A percentile compares a stretch with the other conserved stretches of the same genome.
phyloP scores from a whole-genome alignment of 768 basidiomycete genomes.

The Lanmaoa pseudosensibilis region DNA sequence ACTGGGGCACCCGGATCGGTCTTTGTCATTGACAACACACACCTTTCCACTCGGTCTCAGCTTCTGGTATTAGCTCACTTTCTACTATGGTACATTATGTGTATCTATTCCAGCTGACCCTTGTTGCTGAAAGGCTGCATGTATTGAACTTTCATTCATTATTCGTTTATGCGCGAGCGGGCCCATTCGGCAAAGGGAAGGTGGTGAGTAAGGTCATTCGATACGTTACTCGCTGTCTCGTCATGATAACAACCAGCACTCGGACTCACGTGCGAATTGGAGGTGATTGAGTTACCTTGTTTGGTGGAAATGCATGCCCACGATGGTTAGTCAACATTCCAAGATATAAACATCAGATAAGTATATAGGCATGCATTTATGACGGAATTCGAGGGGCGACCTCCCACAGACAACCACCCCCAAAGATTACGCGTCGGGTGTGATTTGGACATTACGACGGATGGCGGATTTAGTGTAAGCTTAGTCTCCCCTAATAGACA shows the following conservation, averaged over 20 bases:
- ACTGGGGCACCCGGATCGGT: too few species aligned
- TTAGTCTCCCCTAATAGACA: background rate
- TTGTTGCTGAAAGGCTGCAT: too few species aligned
- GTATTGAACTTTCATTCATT: too few species aligned
- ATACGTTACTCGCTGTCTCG: background rate
- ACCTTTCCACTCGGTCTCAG: too few species aligned
- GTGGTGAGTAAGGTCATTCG: background rate
- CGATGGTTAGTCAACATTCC: background rate
- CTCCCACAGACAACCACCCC: background rate
- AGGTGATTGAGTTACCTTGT: too few species aligned
- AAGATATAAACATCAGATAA: too few species aligned
- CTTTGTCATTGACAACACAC: too few species aligned
- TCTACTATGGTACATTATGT: too few species aligned
- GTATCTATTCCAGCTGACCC: too few species aligned
- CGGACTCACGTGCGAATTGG: background rate
- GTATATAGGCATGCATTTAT: background rate
- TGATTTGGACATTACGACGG: background rate
- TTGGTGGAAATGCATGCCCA: background rate
- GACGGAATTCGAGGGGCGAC: background rate
- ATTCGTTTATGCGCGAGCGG: background rate
- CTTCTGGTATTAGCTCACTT: too few species aligned
- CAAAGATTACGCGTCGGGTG: background rate
- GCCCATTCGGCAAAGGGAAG: background rate
- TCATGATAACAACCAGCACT: background rate
- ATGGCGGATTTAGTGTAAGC: background rate